phyloP scores from a whole-genome alignment of 2,329 filamentous ascomycete genomes.

The Phaeosphaeriaceae sp. region DNA sequence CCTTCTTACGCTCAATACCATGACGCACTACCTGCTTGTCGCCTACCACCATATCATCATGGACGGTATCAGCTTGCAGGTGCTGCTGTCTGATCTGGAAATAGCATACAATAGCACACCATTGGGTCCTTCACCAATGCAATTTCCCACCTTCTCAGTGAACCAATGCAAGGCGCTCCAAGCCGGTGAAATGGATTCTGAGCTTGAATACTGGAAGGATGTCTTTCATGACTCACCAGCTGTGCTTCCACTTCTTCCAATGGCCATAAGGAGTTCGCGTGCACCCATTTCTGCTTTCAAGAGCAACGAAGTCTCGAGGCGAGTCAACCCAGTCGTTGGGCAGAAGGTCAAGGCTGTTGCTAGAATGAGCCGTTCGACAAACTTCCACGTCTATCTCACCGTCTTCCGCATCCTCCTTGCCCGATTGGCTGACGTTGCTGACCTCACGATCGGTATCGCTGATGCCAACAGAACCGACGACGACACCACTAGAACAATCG shows the following conservation, averaged over 20 bases:
- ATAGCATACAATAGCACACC: conserved; percentile 47
- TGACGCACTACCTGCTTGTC: conserved; percentile 52
- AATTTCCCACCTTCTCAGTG: conserved; percentile 14
- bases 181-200: conserved; percentile 7
- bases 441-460: conserved; percentile 52
- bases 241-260: background rate
- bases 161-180: conserved; percentile 6
- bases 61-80: conserved; percentile 55
- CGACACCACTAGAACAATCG: conserved; percentile 21
- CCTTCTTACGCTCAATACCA: conserved; percentile 49
- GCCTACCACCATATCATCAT: conserved; percentile 59
- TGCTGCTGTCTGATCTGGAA: conserved; percentile 56
- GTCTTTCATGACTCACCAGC: background rate
- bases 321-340: background rate
- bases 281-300: conserved; percentile 3
- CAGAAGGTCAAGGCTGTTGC: conserved; percentile 25
- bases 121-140: conserved; percentile 12
- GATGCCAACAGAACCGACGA: conserved; percentile 47
- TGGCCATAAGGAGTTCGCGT: background rate
- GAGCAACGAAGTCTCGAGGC: background rate
- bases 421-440: conserved; percentile 13
- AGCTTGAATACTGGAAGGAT: conserved; percentile 11
- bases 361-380: conserved; percentile 35
- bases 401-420: conserved; percentile 39
- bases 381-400: conserved; percentile 58